Conservation (phyloP, 2,329 filamentous ascomycete species). For the Stylonectria norvegica region DNA sequence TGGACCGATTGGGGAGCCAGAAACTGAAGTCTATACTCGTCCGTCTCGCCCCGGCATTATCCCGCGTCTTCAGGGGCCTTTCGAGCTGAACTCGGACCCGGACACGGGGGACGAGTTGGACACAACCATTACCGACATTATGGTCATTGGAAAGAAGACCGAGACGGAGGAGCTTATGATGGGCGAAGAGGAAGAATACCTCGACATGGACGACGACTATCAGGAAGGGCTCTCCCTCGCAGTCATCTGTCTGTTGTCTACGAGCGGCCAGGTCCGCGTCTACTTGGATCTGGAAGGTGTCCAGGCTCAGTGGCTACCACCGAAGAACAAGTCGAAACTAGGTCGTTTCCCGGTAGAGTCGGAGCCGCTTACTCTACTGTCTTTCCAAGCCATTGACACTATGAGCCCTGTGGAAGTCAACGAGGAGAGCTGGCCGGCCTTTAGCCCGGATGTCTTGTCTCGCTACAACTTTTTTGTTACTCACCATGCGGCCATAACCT, state of each 20-base stretch:
- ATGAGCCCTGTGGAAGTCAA: constrained; percentile 52
- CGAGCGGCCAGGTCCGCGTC: constrained; percentile 58
- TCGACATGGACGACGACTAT: constrained; percentile 55
- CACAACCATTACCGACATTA: constrained; percentile 57
- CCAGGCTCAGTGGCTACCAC: constrained; percentile 64
- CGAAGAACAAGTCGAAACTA: constrained; percentile 49
- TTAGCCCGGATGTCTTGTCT: constrained; percentile 58
- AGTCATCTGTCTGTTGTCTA: constrained; percentile 57
- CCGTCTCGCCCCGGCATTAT: constrained; percentile 56
- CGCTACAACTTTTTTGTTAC: constrained; percentile 63
- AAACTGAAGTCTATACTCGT: constrained; percentile 54
- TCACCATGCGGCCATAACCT: constrained; percentile 57
- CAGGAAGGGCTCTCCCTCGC: constrained; percentile 58
- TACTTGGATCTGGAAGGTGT: constrained; percentile 61
- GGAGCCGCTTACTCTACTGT: constrained; percentile 50
- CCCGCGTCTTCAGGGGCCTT: constrained; percentile 61
- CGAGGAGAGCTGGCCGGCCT: constrained; percentile 59
- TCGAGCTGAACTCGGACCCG: constrained; percentile 54
- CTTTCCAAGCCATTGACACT: constrained; percentile 62
- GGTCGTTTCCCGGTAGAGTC: constrained; percentile 37
- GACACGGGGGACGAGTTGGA: constrained; percentile 57
- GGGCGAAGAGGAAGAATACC: constrained; percentile 60
- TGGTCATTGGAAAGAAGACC: constrained; percentile 60
- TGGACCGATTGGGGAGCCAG: constrained; percentile 44
- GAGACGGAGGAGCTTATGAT: constrained; percentile 59